These are phyloP conservation scores for Pyrenophora tritici-repentis DNA, from an alignment of 2,329 filamentous ascomycete genomes.

Conservation along the genomic window DNA sequence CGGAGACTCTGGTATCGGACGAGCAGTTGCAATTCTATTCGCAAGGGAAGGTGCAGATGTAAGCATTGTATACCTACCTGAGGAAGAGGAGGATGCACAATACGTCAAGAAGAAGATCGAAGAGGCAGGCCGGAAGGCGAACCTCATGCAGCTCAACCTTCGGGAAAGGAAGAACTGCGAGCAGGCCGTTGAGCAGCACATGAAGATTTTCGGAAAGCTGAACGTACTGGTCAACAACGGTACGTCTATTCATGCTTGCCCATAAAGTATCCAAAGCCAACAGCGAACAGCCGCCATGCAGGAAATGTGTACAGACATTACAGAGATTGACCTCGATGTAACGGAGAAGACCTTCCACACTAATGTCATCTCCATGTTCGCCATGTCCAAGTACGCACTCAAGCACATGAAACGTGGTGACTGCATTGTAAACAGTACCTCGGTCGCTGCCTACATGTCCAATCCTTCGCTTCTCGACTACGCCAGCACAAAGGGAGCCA, in stretches of 20 bases:
- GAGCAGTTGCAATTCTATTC: slow-evolving; percentile 73
- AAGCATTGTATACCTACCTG: slow-evolving; percentile 71
- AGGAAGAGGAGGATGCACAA: slow-evolving; percentile 75
- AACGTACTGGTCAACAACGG: slow-evolving; percentile 58
- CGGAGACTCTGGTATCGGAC: slow-evolving; percentile 77
- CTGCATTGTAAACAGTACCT: slow-evolving; percentile 80
- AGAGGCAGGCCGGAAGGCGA: slow-evolving; percentile 62
- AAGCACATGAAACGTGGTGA: slow-evolving; percentile 72
- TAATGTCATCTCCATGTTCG: slow-evolving; percentile 80
- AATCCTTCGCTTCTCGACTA: slow-evolving; percentile 78
- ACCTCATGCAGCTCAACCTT: slow-evolving; percentile 57
- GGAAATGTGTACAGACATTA: slow-evolving; percentile 58
- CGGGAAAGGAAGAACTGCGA: slow-evolving; percentile 68
- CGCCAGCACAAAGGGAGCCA: slow-evolving; percentile 75
- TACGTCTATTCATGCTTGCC: not conserved
- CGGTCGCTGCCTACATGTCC: slow-evolving; percentile 78
- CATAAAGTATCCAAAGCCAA: not conserved
- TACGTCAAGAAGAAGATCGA: slow-evolving; percentile 72
- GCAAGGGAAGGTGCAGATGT: slow-evolving; percentile 77
- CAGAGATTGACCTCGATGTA: slow-evolving; percentile 59
- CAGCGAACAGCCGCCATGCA: slow-evolving; percentile 56
- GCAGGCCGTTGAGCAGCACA: slow-evolving; percentile 66
- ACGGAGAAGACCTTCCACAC: slow-evolving; percentile 67
- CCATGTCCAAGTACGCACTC: slow-evolving; percentile 73
- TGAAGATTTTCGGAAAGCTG: slow-evolving; percentile 67